phyloP scores from a whole-genome alignment of 1,139 yeast species.

The Lodderomyces margitis region DNA sequence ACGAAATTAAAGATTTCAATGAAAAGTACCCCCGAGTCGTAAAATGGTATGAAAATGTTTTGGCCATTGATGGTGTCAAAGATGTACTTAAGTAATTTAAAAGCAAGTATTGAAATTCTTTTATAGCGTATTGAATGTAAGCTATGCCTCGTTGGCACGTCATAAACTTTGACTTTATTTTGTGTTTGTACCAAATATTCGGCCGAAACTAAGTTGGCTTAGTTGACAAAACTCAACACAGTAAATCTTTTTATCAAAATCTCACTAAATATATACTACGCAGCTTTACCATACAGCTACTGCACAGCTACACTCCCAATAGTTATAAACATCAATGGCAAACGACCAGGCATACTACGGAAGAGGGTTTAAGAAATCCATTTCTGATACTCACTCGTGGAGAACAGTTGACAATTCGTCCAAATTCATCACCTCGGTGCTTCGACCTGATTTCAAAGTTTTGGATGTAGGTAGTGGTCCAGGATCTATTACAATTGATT shows the following conservation, averaged over 20 bases:
- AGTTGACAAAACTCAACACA: no score
- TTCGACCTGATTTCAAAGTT: slow-evolving; percentile 26
- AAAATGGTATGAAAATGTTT: slow-evolving; percentile 9
- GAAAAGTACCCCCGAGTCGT: slow-evolving; percentile 9
- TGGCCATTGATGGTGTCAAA: slow-evolving; percentile 9
- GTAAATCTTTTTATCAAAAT: no score
- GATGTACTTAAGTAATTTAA: slow-evolving; percentile 6
- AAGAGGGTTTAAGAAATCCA: slow-evolving; percentile 21
- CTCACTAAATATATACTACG: no score
- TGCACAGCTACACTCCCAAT: no score
- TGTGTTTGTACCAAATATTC: no score
- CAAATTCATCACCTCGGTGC: slow-evolving; percentile 25
- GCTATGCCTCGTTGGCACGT: no score
- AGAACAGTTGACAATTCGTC: slow-evolving; percentile 31
- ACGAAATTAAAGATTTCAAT: slow-evolving; percentile 8
- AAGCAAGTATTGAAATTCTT: no score
- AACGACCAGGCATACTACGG: slow-evolving; percentile 24
- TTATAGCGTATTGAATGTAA: no score
- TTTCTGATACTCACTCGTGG: slow-evolving; percentile 35
- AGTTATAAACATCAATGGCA: slow-evolving; percentile 3
- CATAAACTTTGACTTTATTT: no score
- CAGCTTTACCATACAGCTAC: no score
- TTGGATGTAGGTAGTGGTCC: slow-evolving; percentile 47
- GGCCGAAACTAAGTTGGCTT: no score
- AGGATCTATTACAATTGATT: slow-evolving; percentile 37